Conservation (phyloP, 2,329 filamentous ascomycete species). For the Apiospora arundinis region DNA sequence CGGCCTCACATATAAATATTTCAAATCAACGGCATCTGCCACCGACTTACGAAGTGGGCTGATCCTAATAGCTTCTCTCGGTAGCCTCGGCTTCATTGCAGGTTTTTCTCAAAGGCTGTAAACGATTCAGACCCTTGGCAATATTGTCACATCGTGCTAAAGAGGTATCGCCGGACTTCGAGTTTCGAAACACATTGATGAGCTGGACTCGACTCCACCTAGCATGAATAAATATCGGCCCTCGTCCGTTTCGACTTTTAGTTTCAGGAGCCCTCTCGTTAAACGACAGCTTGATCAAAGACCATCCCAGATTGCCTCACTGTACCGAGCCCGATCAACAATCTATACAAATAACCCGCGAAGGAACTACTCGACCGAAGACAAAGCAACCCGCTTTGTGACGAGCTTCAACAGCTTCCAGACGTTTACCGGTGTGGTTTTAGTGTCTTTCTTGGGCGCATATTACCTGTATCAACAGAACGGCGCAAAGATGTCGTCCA, state of each 20-base stretch:
- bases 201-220: conserved; percentile 16
- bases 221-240: conserved; percentile 22
- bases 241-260: not conserved
- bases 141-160: not conserved
- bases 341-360: not conserved
- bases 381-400: conserved; percentile 12
- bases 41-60: not conserved
- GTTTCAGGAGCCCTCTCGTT: not conserved
- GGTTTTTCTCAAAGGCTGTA: not conserved
- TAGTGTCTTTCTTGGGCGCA: conserved; percentile 11
- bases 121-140: not conserved
- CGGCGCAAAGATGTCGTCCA: conserved; percentile 58
- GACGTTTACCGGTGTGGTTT: not conserved
- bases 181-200: conserved; percentile 1
- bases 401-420: conserved; percentile 20
- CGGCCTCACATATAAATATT: not conserved
- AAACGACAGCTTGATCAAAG: not conserved
- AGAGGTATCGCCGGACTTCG: not conserved
- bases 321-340: not conserved
- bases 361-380: conserved; percentile 17
- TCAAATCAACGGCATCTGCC: not conserved
- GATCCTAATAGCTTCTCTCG: not conserved
- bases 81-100: conserved; percentile 15
- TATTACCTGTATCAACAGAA: conserved; percentile 18
- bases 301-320: not conserved